Evolutionary conservation across 192 early-diverging fungal species (phyloP), one percentile per base, ranked within the genome.

Genomic region (Backusella liffmaniae): DNA sequence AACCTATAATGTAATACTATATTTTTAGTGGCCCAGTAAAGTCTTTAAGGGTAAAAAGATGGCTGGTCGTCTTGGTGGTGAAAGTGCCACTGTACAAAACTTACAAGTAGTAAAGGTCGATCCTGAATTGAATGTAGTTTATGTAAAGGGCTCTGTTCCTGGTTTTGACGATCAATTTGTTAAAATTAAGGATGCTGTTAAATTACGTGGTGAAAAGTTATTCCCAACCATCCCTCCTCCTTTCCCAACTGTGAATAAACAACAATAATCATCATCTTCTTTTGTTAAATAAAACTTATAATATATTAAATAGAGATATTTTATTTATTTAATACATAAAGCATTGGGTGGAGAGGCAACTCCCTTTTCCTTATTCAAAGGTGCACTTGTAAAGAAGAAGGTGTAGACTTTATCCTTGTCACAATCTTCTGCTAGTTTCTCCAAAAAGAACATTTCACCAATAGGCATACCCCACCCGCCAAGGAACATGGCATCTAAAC

Each of bases 31-130:
- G 82, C 97, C 97, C 49, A 94, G 95, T 26, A 91, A 90, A 67
- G 95, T 98, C 53, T 97, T 94, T 79, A 94, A 94, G 75, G 97
- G 97, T 21, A 99, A 96, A 86, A 99, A 99, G 78, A 99, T 99
- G 97, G 91, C 96, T 21, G 97, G 97, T 59, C 91, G 94, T 29
- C 94, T 99, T 92, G 97, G 97, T 70, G 93, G 92, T 68, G 91
- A 94, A 62, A 92, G 83, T 75, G 80, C 86, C 1, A 97, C 96
- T 3, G 90, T 91, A 30, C 92, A 95, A 75, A 95, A 89, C 73
- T 82, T 97, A 13, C 87, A 94, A 74, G 66, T 98, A 34, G 80
- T 95, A 76, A 95, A 95, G 84, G 89, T 99, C 46, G 97, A 99
- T 79, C 91, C 90, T 44, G 88, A 77, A 6, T 80, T 95, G 71